These are phyloP conservation scores for Fomitopsis palustris DNA, from an alignment of 1,284 basidiomycete species.

Conservation along the genomic window DNA sequence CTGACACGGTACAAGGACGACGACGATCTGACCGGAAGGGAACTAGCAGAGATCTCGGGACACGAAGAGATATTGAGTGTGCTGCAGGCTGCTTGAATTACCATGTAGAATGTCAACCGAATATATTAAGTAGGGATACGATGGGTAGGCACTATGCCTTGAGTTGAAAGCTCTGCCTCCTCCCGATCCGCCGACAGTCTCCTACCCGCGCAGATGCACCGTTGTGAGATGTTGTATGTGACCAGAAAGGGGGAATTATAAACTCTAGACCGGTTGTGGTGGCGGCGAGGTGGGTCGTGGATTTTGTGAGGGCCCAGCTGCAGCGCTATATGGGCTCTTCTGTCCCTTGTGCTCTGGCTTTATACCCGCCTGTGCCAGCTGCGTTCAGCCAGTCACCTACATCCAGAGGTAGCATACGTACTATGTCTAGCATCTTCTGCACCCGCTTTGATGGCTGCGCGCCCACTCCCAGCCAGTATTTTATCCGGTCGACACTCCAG, in stretches of 20 bases:
- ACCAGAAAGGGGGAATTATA: not conserved
- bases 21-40: constrained; percentile 62
- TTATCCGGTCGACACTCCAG: constrained; percentile 90
- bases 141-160: constrained; percentile 14
- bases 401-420: constrained; percentile 38
- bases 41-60: constrained; percentile 66
- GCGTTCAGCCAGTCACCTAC: constrained; percentile 28
- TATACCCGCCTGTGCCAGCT: constrained; percentile 21
- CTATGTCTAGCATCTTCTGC: constrained; percentile 76
- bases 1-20: constrained; percentile 49
- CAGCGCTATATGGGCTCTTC: constrained; percentile 1
- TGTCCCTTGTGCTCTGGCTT: not conserved
- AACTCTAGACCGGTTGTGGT: not conserved
- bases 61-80: constrained; percentile 57
- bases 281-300: not conserved
- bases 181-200: not conserved
- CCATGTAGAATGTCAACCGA: not conserved
- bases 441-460: constrained; percentile 82
- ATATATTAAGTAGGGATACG: not conserved
- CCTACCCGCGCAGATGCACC: not conserved
- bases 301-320: not conserved
- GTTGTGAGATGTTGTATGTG: not conserved
- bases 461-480: constrained; percentile 84
- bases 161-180: not conserved
- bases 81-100: constrained; percentile 26